These are phyloP conservation scores for Podila epigama DNA, from an alignment of 192 early-diverging fungal species.

Conservation along the genomic window DNA sequence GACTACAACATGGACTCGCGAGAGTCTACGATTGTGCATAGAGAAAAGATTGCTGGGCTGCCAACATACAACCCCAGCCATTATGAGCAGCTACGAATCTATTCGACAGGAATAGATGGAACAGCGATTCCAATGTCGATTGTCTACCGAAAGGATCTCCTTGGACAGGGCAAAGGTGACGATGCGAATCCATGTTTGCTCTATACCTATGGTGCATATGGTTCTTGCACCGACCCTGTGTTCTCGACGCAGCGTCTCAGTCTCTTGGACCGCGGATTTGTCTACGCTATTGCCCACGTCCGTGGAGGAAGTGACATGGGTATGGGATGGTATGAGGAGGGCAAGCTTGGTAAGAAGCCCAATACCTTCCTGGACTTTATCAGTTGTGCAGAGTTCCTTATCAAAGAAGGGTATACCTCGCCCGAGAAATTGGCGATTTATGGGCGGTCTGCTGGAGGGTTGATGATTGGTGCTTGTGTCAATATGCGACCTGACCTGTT, in stretches of 20 bases:
- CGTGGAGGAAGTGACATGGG: constrained; percentile 84
- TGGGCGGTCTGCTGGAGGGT: constrained; percentile 22
- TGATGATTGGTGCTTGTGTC: constrained; percentile 63
- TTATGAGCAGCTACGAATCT: constrained; percentile 53
- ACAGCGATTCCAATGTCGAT: constrained; percentile 68
- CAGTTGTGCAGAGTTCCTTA: constrained; percentile 67
- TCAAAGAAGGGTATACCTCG: constrained; percentile 61
- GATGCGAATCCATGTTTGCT: constrained; percentile 66
- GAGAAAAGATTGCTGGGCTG: constrained; percentile 10
- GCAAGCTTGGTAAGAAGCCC: constrained; percentile 71
- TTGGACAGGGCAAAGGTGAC: constrained; percentile 20
- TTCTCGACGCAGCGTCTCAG: constrained; percentile 78
- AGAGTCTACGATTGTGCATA: constrained; percentile 45
- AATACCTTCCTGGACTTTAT: constrained; percentile 80
- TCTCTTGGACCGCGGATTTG: constrained; percentile 78
- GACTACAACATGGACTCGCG: constrained; percentile 69
- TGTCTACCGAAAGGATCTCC: constrained; percentile 56
- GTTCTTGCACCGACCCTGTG: constrained; percentile 73
- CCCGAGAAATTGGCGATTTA: constrained; percentile 58
- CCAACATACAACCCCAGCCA: constrained; percentile 51
- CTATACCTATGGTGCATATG: constrained; percentile 85
- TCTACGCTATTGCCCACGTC: constrained; percentile 82
- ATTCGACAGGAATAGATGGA: constrained; percentile 52
- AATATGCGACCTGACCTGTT: constrained; percentile 74
- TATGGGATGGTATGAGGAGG: constrained; percentile 77